These are phyloP conservation scores for Ceratobasidium sp. DNA, from an alignment of 1,284 basidiomycete species.

Conservation along the genomic window DNA sequence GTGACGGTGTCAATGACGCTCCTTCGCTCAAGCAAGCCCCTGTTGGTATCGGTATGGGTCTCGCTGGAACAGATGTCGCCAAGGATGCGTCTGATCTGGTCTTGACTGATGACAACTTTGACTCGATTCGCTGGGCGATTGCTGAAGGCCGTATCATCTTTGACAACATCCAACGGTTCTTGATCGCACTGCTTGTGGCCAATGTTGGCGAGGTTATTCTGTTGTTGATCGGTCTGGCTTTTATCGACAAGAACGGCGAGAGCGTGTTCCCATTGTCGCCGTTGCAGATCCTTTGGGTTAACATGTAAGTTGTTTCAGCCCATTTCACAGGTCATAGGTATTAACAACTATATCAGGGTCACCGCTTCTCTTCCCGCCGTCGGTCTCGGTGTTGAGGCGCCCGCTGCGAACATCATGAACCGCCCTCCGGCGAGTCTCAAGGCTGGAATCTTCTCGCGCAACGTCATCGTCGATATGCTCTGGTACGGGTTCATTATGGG, in stretches of 20 bases:
- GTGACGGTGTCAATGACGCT: conserved; percentile 67
- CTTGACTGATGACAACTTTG: conserved; percentile 77
- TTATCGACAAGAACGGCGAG: conserved; percentile 64
- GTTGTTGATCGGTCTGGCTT: conserved; percentile 71
- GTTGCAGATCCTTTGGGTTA: conserved; percentile 71
- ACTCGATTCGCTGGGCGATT: conserved; percentile 73
- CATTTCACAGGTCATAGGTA: conserved; percentile 5
- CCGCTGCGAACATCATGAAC: conserved; percentile 67
- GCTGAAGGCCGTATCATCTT: conserved; percentile 66
- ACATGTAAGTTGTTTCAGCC: conserved; percentile 50
- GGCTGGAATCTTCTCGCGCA: conserved; percentile 63
- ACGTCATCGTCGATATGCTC: conserved; percentile 64
- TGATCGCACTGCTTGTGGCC: conserved; percentile 63
- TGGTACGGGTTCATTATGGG: conserved; percentile 75
- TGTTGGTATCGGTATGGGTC: conserved; percentile 76
- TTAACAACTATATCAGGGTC: conserved; percentile 50
- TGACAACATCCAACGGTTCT: conserved; percentile 60
- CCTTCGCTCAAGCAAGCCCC: conserved; percentile 66
- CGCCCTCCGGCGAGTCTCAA: conserved; percentile 63
- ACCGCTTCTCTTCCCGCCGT: conserved; percentile 67
- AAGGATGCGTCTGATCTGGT: conserved; percentile 71
- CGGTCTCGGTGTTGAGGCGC: conserved; percentile 68
- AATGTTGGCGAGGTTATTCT: conserved; percentile 71
- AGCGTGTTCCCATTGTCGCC: conserved; percentile 77
- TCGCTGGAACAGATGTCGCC: conserved; percentile 74